Base-by-base conservation (phyloP, 768 basidiomycete genomes). In the Mycena pura region DNA sequence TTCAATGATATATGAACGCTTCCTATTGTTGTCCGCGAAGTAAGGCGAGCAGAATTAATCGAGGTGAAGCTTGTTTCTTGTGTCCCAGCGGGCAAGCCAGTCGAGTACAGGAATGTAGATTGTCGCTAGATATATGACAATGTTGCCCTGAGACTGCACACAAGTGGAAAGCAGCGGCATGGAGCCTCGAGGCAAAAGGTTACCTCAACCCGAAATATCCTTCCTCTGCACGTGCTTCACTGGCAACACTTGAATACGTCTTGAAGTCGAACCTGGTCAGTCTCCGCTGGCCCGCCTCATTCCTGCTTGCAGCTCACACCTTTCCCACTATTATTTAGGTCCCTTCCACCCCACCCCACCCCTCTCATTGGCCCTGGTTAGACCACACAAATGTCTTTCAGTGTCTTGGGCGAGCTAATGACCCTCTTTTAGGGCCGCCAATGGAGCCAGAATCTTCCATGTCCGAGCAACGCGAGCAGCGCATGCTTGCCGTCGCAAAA, bases 401-500 rank as follows among this genome's bases (percentile, higher is more conserved):
- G 13, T 47, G 21, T 27, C 15, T 1, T 11, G 5, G 34, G n/a
- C n/a, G n/a, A 31, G 44, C 49, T 57, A 11, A 57, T 52, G 11
- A 34, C 50, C 14, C 43, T 57, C 49, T 47, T 63, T 28, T 29
- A 63, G 62, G 47, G 36, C 62, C 32, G 50, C 46, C 50, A 25
- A 83, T 82, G 81, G 74, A 77, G 59, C 79, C 82, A 51, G 62
- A 63, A 1, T 31, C 55, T 44, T 63, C 62, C 21, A 50, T 47
- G 65, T 76, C 74, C 64, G 82, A 82, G 59, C 79, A 78, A 78
- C 83, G 76, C 25, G 91, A 95, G 73, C 90, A 95, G 75, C 88
- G 95, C 61, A 92, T 93, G 71, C 85, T 86, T 54, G 92, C 94
- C 11, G 90, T 96, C 45, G 93, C 93, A 43, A 95, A 89, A 77